A percentile compares a stretch with the other conserved stretches of the same genome.
Evolutionary conservation across 2,329 filamentous ascomycete species (phyloP).

Genomic region (Dactylellina drechsleri): DNA sequence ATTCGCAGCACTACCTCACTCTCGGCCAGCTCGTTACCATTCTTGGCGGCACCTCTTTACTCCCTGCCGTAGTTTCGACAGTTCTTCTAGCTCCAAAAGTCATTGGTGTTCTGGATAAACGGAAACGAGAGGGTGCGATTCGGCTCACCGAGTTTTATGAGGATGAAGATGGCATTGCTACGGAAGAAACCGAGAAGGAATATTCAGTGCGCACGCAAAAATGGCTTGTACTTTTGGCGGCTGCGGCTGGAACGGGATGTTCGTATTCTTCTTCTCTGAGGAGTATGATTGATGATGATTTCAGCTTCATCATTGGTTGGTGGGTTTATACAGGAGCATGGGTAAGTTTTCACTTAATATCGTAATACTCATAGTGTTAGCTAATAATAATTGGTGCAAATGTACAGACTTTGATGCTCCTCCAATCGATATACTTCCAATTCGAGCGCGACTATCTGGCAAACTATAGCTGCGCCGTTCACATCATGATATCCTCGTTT

Average conservation of each 20-base stretch:
- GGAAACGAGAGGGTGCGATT: slow-evolving; percentile 45
- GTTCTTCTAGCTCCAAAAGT: slow-evolving; percentile 34
- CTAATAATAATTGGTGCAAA: background rate
- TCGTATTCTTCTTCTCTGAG: slow-evolving; percentile 70
- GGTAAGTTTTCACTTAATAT: slow-evolving; percentile 66
- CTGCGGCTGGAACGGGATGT: slow-evolving; percentile 67
- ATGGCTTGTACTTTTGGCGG: slow-evolving; percentile 67
- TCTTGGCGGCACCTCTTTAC: slow-evolving; percentile 34
- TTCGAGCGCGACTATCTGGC: slow-evolving; percentile 67
- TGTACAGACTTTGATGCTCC: slow-evolving; percentile 66
- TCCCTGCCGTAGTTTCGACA: slow-evolving; percentile 32
- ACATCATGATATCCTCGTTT: slow-evolving; percentile 65
- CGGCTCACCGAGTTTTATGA: slow-evolving; percentile 67
- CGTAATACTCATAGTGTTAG: background rate
- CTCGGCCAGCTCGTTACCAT: slow-evolving; percentile 48
- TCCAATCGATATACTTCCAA: slow-evolving; percentile 67
- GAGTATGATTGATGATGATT: slow-evolving; percentile 62
- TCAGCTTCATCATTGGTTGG: slow-evolving; percentile 66
- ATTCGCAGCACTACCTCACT: slow-evolving; percentile 35
- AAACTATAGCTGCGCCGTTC: slow-evolving; percentile 68
- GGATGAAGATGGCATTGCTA: slow-evolving; percentile 76
- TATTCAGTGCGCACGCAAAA: slow-evolving; percentile 73
- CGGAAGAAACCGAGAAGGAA: slow-evolving; percentile 70
- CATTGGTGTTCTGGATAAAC: slow-evolving; percentile 38
- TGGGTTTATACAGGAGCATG: slow-evolving; percentile 72